phyloP scores from a whole-genome alignment of 352 stramenopile genomes.

The Phytophthora kernoviae region DNA sequence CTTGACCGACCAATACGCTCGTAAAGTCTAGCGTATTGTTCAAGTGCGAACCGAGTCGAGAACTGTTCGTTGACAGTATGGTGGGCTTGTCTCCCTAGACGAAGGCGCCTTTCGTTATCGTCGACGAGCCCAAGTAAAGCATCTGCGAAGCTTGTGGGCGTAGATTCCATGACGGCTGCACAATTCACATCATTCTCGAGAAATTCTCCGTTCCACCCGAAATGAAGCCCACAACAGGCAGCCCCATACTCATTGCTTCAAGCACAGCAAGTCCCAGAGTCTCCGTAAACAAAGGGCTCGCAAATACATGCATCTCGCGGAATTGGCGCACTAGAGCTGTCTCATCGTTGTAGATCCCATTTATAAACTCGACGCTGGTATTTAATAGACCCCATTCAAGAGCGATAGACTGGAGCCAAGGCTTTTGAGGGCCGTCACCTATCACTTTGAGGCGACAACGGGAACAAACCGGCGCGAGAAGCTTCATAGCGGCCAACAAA shows the following conservation, averaged over 20 bases:
- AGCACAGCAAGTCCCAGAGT: slow-evolving; percentile 59
- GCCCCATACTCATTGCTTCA: slow-evolving; percentile 61
- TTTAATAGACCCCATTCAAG: slow-evolving; percentile 37
- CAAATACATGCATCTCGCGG: slow-evolving; percentile 45
- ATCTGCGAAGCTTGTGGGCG: slow-evolving; percentile 27
- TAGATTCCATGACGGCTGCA: slow-evolving; percentile 38
- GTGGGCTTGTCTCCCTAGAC: slow-evolving; percentile 40
- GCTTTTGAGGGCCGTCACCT: slow-evolving; percentile 42
- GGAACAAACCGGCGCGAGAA: slow-evolving; percentile 27
- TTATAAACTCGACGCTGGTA: slow-evolving; percentile 40
- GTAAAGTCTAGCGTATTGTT: slow-evolving; percentile 49
- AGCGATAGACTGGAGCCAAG: slow-evolving; percentile 28
- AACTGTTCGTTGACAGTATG: slow-evolving; percentile 46
- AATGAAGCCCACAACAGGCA: slow-evolving; percentile 59
- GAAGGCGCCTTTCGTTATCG: slow-evolving; percentile 17
- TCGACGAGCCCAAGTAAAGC: slow-evolving; percentile 38
- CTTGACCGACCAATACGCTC: slow-evolving; percentile 26
- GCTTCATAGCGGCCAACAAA: slow-evolving; percentile 35
- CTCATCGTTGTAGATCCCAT: slow-evolving; percentile 57
- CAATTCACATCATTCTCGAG: slow-evolving; percentile 52
- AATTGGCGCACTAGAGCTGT: slow-evolving; percentile 30
- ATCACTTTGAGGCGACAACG: slow-evolving; percentile 37
- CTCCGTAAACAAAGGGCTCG: slow-evolving; percentile 49
- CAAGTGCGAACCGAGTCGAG: slow-evolving; percentile 18
- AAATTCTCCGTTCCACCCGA: slow-evolving; percentile 52